These are phyloP conservation scores for Mycogone perniciosa DNA, from an alignment of 2,329 filamentous ascomycete species.

Conservation along the genomic window DNA sequence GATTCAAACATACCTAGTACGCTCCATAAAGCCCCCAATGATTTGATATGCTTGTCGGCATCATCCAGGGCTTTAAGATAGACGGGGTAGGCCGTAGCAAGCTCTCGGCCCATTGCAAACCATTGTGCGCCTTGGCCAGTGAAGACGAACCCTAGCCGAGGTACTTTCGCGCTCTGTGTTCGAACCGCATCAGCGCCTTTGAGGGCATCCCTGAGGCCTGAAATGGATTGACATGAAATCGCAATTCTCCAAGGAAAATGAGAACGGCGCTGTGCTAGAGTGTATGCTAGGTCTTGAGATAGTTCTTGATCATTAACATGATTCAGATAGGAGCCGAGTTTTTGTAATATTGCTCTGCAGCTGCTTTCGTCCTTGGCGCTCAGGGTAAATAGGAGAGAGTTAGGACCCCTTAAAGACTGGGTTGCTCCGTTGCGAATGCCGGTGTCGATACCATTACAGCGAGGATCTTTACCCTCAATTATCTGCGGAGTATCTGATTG, in stretches of 20 bases:
- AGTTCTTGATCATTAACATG: neutral
- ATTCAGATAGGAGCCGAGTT: neutral
- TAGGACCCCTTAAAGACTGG: too few species aligned
- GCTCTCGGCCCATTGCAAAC: slow-evolving; percentile 24
- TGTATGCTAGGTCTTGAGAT: neutral
- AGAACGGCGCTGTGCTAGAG: neutral
- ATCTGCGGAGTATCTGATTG: neutral
- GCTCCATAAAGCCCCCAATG: neutral
- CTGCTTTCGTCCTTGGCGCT: slow-evolving; percentile 1
- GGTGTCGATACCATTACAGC: too few species aligned
- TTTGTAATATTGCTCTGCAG: neutral
- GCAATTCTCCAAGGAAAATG: neutral
- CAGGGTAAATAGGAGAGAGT: neutral
- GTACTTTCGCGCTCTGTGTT: neutral
- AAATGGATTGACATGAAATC: neutral
- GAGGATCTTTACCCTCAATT: neutral
- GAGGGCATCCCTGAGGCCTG: slow-evolving; percentile 9
- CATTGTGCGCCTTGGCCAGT: slow-evolving; percentile 31
- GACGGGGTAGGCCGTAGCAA: neutral
- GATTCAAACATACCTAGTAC: neutral
- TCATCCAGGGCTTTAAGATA: neutral
- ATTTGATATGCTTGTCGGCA: neutral
- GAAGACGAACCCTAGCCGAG: slow-evolving; percentile 18
- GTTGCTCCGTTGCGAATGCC: too few species aligned
- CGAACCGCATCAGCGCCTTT: neutral